These are phyloP conservation scores for Stylosanthes scabra DNA, from an alignment of 331 rosid genomes.

Conservation along the genomic window DNA sequence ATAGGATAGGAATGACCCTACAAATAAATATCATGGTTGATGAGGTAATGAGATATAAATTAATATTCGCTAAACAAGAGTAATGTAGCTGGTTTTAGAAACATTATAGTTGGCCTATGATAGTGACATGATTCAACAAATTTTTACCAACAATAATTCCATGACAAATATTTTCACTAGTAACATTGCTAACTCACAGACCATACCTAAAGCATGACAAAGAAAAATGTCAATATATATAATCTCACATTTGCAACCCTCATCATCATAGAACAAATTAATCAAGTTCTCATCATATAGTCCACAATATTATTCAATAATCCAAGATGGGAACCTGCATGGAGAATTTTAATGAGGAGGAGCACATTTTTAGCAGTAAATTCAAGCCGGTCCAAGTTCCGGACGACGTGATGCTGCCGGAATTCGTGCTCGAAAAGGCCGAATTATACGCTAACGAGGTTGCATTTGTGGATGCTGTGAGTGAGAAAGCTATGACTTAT, in stretches of 20 bases:
- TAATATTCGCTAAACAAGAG: background rate
- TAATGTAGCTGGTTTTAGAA: slow-evolving; percentile 15
- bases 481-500: slow-evolving; percentile 66
- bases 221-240: slow-evolving; percentile 1
- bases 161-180: slow-evolving; percentile 46
- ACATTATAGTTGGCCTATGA: slow-evolving; percentile 36
- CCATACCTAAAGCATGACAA: slow-evolving; percentile 50
- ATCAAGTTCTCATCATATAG: background rate
- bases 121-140: slow-evolving; percentile 68
- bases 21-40: no score
- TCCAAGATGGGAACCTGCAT: slow-evolving; percentile 51
- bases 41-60: no score
- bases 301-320: background rate
- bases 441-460: slow-evolving; percentile 69
- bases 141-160: slow-evolving; percentile 56
- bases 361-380: slow-evolving; percentile 68
- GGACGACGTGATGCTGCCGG: slow-evolving; percentile 69
- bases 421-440: slow-evolving; percentile 73
- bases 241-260: slow-evolving; percentile 34
- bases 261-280: slow-evolving; percentile 24
- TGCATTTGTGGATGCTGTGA: slow-evolving; percentile 86
- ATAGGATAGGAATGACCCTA: no score
- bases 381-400: slow-evolving; percentile 60
- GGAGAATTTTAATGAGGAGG: slow-evolving; percentile 52
- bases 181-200: slow-evolving; percentile 39